Percentiles rank a stretch among this genome's conserved stretches.
phyloP scores from a whole-genome alignment of 176 grass and related monocot species.

The Oryza australiensis region DNA sequence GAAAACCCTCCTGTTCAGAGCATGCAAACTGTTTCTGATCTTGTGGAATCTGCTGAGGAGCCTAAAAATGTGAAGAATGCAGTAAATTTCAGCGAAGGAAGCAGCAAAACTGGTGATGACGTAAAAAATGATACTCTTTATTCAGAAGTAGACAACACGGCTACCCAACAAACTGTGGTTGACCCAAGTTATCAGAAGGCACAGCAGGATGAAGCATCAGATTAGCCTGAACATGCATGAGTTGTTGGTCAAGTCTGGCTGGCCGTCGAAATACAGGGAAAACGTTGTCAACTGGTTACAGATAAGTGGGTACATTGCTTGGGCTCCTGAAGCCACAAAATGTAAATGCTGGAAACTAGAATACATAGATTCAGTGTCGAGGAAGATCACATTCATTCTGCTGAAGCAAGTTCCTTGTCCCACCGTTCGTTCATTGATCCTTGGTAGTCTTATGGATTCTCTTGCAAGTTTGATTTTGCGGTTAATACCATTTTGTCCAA shows the following conservation, averaged over 20 bases:
- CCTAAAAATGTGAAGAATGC: conserved; percentile 31
- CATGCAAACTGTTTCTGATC: conserved; percentile 33
- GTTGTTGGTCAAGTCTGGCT: not conserved
- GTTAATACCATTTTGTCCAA: conserved; percentile 2
- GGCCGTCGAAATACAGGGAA: not conserved
- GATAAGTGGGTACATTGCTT: not conserved
- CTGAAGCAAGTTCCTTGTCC: conserved; percentile 24
- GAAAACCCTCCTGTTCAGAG: conserved; percentile 37
- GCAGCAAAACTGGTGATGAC: conserved; percentile 26
- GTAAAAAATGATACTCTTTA: conserved; percentile 29
- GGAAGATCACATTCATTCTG: not conserved
- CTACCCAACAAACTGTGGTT: conserved; percentile 10
- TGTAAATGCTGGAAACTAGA: conserved; percentile 21
- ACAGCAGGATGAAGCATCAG: conserved; percentile 20
- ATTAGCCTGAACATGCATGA: conserved; percentile 35
- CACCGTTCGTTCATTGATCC: conserved; percentile 24
- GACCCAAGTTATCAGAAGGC: conserved; percentile 31
- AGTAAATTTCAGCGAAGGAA: conserved; percentile 37
- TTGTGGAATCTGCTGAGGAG: conserved; percentile 34
- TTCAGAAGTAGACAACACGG: conserved; percentile 36
- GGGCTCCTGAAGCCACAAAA: conserved; percentile 9
- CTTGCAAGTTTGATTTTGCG: conserved; percentile 32
- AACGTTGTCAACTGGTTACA: not conserved
- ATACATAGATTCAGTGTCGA: not conserved
- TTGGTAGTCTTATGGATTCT: conserved; percentile 20